Conservation (phyloP, 2,329 filamentous ascomycete species). For the Colletotrichum orchidophilum region DNA sequence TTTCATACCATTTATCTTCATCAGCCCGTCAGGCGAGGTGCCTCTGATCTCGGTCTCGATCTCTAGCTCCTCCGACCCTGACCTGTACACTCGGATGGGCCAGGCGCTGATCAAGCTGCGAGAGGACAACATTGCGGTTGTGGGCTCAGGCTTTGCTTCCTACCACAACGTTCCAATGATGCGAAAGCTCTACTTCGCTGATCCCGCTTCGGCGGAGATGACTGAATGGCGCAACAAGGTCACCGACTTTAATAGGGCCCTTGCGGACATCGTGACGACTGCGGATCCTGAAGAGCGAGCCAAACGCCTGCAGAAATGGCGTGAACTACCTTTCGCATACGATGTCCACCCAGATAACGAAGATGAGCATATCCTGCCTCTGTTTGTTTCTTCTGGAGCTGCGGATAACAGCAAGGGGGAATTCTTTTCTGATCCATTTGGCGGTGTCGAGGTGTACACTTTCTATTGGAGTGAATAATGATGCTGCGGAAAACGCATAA, state of each 20-base stretch:
- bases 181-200: slow-evolving; percentile 43
- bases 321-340: slow-evolving; percentile 55
- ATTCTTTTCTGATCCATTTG: neutral
- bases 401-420: slow-evolving; percentile 40
- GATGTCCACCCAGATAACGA: slow-evolving; percentile 62
- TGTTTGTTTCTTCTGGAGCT: slow-evolving; percentile 64
- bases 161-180: slow-evolving; percentile 63
- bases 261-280: slow-evolving; percentile 51
- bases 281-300: slow-evolving; percentile 45
- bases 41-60: slow-evolving; percentile 66
- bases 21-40: slow-evolving; percentile 58
- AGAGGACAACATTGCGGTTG: slow-evolving; percentile 60
- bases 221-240: slow-evolving; percentile 24
- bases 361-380: slow-evolving; percentile 66
- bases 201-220: slow-evolving; percentile 11
- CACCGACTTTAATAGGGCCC: slow-evolving; percentile 48
- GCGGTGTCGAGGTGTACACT: neutral
- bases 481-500: neutral
- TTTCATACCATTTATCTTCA: slow-evolving; percentile 64
- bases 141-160: slow-evolving; percentile 66
- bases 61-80: slow-evolving; percentile 60
- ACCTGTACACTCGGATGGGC: slow-evolving; percentile 59
- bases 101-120: slow-evolving; percentile 60
- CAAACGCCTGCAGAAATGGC: slow-evolving; percentile 54
- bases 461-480: neutral